Percentiles rank a stretch among this genome's conserved stretches.
These are phyloP conservation scores for Phytopythium oedochilum DNA, from an alignment of 352 stramenopile species.

Conservation along the genomic window DNA sequence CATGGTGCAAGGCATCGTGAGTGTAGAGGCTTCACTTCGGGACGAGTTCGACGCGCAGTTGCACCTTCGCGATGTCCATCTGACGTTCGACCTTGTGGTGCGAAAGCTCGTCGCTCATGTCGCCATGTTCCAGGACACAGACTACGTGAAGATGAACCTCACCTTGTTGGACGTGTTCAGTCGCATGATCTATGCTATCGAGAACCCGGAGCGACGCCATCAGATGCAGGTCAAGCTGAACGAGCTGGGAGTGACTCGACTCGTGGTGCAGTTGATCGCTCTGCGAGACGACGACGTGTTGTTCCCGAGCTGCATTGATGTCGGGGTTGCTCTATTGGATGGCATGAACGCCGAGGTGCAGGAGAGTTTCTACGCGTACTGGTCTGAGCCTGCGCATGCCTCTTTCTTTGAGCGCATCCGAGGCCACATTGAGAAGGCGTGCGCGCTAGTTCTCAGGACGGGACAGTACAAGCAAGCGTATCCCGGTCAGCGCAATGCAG, in stretches of 20 bases:
- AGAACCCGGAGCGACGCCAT: slow-evolving; percentile 40
- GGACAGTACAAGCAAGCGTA: slow-evolving; percentile 8
- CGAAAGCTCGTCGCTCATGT: slow-evolving; percentile 57
- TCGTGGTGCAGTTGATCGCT: slow-evolving; percentile 64
- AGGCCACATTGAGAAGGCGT: slow-evolving; percentile 41
- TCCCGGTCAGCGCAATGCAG: not conserved
- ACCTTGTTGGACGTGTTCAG: slow-evolving; percentile 69
- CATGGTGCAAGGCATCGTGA: slow-evolving; percentile 68
- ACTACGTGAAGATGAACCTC: slow-evolving; percentile 63
- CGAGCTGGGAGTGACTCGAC: slow-evolving; percentile 45
- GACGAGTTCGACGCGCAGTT: slow-evolving; percentile 40
- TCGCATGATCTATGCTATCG: slow-evolving; percentile 64
- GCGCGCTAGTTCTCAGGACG: slow-evolving; percentile 32
- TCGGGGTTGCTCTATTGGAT: slow-evolving; percentile 63
- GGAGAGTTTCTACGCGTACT: slow-evolving; percentile 57
- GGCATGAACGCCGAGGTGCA: slow-evolving; percentile 78
- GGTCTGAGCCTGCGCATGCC: slow-evolving; percentile 22
- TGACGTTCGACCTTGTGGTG: slow-evolving; percentile 70
- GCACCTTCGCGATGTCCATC: slow-evolving; percentile 30
- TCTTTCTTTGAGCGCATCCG: slow-evolving; percentile 50
- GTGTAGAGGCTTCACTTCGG: slow-evolving; percentile 36
- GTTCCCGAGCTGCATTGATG: slow-evolving; percentile 50
- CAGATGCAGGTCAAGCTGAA: slow-evolving; percentile 70
- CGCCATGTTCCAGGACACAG: slow-evolving; percentile 41
- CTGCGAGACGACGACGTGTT: slow-evolving; percentile 46